A percentile compares a stretch with the other conserved stretches of the same genome.
phyloP scores from a whole-genome alignment of 202 grass and related monocot species.

The Alloteropsis angusta region DNA sequence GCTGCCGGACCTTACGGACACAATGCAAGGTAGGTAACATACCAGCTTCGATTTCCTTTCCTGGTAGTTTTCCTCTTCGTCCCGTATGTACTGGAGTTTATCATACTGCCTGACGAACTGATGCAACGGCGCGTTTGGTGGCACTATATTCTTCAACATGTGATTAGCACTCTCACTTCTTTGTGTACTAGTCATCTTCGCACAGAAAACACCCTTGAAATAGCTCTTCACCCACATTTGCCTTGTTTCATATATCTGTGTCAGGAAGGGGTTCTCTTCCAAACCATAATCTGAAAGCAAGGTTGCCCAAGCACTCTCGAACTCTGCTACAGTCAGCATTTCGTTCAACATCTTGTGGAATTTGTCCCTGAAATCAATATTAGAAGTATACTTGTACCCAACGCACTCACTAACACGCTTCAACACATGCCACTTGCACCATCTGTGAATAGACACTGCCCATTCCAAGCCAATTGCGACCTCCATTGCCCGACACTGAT shows the following conservation, averaged over 20 bases:
- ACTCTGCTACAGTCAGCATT: not conserved
- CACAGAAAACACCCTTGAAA: not conserved
- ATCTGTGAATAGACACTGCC: too few relatives aligned
- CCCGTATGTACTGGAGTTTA: too few relatives aligned
- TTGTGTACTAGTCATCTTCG: not conserved
- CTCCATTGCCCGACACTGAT: too few relatives aligned
- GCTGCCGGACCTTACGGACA: too few relatives aligned
- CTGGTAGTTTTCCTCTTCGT: too few relatives aligned
- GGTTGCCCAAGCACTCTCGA: not conserved
- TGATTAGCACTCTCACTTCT: not conserved
- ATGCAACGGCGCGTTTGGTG: not conserved
- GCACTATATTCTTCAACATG: not conserved
- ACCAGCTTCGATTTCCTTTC: too few relatives aligned
- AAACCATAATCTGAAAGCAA: not conserved
- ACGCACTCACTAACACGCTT: too few relatives aligned
- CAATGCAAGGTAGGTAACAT: too few relatives aligned
- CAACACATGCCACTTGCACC: too few relatives aligned
- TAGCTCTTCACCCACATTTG: not conserved
- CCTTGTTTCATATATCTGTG: not conserved
- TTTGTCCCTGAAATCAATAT: too few relatives aligned
- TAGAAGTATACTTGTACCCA: too few relatives aligned
- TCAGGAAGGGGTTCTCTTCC: fast-evolving
- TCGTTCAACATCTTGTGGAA: not conserved
- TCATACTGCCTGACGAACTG: not conserved
- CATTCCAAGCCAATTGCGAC: too few relatives aligned